Percentiles rank a stretch among this genome's conserved stretches.
phyloP scores from a whole-genome alignment of 805 yeast species.

The Wickerhamiella spandovensis region DNA sequence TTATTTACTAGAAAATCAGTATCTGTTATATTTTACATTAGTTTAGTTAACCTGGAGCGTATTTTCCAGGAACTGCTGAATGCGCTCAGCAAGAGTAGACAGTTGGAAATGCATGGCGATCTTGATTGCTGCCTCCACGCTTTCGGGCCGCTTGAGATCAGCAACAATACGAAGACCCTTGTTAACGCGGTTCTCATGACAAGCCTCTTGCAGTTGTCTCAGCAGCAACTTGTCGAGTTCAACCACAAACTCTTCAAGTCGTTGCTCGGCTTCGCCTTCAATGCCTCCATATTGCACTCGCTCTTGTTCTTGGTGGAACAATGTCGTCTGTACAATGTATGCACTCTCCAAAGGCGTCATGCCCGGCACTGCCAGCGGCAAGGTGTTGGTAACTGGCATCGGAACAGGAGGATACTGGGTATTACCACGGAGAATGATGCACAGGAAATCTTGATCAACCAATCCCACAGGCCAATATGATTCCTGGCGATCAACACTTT shows the following conservation, averaged over 20 bases:
- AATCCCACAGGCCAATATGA: slow-evolving; percentile 83
- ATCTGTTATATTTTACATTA: too few relatives aligned
- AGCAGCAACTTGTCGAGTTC: slow-evolving; percentile 66
- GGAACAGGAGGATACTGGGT: slow-evolving; percentile 67
- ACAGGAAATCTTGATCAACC: slow-evolving; percentile 48
- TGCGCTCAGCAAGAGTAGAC: slow-evolving; percentile 35
- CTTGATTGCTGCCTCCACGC: slow-evolving; percentile 69
- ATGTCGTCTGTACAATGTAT: slow-evolving; percentile 17
- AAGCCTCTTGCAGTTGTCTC: slow-evolving; percentile 59
- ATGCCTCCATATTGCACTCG: slow-evolving; percentile 16
- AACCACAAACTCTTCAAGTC: slow-evolving; percentile 39
- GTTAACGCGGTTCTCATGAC: slow-evolving; percentile 47
- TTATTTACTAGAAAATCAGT: too few relatives aligned
- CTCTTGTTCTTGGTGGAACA: slow-evolving; percentile 17
- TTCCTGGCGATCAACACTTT: slow-evolving; percentile 42
- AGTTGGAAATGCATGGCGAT: slow-evolving; percentile 65
- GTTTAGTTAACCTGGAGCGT: neutral
- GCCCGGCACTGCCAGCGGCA: slow-evolving; percentile 59
- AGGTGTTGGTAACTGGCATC: slow-evolving; percentile 67
- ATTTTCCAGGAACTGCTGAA: neutral
- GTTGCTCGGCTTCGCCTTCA: slow-evolving; percentile 24
- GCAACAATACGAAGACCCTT: slow-evolving; percentile 60
- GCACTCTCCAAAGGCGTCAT: slow-evolving; percentile 17
- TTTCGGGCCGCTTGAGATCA: slow-evolving; percentile 62
- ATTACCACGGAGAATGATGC: slow-evolving; percentile 58